Evolutionary conservation across 306 rosid species (phyloP), one percentile per base, ranked within the genome.

Genomic region (Fragaria vesca): DNA sequence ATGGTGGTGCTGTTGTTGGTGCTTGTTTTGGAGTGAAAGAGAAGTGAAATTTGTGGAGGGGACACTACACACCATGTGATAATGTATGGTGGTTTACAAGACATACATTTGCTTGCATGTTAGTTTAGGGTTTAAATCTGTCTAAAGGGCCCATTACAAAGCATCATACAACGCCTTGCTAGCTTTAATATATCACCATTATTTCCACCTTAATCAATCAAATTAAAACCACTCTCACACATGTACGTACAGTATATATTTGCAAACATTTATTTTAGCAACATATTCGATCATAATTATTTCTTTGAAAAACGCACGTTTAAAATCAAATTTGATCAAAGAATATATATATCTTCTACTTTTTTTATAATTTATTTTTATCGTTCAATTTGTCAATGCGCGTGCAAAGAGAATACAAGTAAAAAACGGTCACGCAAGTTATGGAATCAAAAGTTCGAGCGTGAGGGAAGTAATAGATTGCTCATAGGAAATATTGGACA

Each of bases 11-110:
- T 24, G 68, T 38, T 15, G n/a, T 46, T 61, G 76, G 82, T 72
- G 70, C 43, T 81, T 81, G 81, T 82, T 81, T 82, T 85, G 85
- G 88, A 86, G 89, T 86, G 85, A 55, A 89, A 81, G 71, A 85
- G 77, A 83, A 82, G 85, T 67, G 82, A 76, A 78, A 74, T 47
- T 55, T 18, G 40, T 82, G 82, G 87, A 5, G 73, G 90, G 83
- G 86, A 65, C 90, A 78, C 9, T 42, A 42, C 45, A 78, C 89
- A 85, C 93, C 97, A 88, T 85, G 97, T 89, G 97, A 82, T 76
- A 76, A 45, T 91, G 92, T 86, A 78, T 82, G 78, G 90, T 75
- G 79, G 87, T 82, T 85, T 88, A 75, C 43, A 79, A 79, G 85
- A 81, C 88, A 89, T 76, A 84, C 77, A 82, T 81, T 72, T 42